phyloP scores from a whole-genome alignment of 345 rosid species.

The Dovyalis caffra region DNA sequence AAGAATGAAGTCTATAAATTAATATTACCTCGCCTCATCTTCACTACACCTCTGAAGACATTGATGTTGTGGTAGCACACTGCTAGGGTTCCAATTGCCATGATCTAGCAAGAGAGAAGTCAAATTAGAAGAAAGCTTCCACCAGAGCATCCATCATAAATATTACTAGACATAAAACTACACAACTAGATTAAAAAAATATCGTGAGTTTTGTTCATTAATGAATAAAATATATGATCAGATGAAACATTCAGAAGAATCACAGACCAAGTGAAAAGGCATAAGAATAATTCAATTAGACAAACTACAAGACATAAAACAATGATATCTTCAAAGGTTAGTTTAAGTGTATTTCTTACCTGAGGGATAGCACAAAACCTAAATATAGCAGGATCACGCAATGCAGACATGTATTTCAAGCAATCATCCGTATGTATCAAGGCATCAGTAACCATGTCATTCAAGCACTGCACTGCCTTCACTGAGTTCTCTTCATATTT shows the following conservation, averaged over 20 bases:
- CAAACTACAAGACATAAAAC: neutral
- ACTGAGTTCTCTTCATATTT: constrained; percentile 76
- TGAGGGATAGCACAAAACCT: constrained; percentile 96
- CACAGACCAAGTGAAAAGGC: neutral
- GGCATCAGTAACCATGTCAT: constrained; percentile 93
- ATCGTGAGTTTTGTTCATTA: neutral
- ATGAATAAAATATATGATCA: neutral
- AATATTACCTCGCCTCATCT: constrained; percentile 93
- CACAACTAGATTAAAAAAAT: neutral
- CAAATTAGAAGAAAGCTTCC: constrained; percentile 21
- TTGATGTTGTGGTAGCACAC: constrained; percentile 84
- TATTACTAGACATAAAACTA: constrained; percentile 2
- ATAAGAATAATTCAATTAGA: neutral
- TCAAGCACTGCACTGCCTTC: constrained; percentile 86
- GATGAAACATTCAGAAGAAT: neutral
- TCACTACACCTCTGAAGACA: constrained; percentile 93
- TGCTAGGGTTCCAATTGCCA: constrained; percentile 96
- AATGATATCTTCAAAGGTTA: neutral
- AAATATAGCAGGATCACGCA: constrained; percentile 69
- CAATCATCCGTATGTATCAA: constrained; percentile 74
- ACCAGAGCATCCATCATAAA: neutral
- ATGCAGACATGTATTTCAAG: constrained; percentile 63
- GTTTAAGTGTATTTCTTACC: constrained; percentile 18
- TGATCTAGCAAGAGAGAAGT: constrained; percentile 53
- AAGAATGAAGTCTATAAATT: neutral